Conservation (phyloP, 495 filamentous ascomycete genomes). For the Hypomontagnella submonticulosa region DNA sequence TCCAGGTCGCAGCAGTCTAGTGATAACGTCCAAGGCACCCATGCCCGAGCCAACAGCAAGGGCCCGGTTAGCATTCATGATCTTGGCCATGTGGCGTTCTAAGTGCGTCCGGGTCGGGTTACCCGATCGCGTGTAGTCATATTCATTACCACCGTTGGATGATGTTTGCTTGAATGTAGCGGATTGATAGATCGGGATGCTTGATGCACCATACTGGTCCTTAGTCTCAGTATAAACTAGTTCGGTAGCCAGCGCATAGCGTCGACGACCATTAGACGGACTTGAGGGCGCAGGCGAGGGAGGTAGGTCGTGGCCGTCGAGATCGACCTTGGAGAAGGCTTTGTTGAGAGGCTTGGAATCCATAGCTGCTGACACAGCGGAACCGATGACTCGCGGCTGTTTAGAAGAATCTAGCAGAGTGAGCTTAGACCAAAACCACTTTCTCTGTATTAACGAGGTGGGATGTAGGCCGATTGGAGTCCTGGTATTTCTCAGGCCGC, state of each 20-base stretch:
- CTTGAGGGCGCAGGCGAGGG: constrained; percentile 95
- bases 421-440: constrained; percentile 9
- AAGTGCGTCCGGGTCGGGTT: constrained; percentile 97
- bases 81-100: constrained; percentile 96
- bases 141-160: constrained; percentile 79
- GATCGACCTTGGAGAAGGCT: constrained; percentile 76
- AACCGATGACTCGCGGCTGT: constrained; percentile 16
- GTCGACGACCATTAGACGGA: constrained; percentile 79
- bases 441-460: constrained; percentile 14
- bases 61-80: constrained; percentile 92
- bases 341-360: constrained; percentile 65
- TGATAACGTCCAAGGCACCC: constrained; percentile 97
- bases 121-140: constrained; percentile 97
- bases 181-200: constrained; percentile 96
- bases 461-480: constrained; percentile 13
- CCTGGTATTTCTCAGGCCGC: background rate
- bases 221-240: constrained; percentile 93
- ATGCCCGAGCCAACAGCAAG: constrained; percentile 96
- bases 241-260: constrained; percentile 93
- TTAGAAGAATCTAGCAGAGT: constrained; percentile 12
- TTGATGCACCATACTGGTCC: constrained; percentile 96
- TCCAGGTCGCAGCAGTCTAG: constrained; percentile 89
- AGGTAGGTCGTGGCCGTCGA: constrained; percentile 90
- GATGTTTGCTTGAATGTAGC: constrained; percentile 97
- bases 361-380: constrained; percentile 33